A percentile compares a stretch with the other conserved stretches of the same genome.
Conservation (phyloP, 163 green algal species). For the Scenedesmus sp. region DNA sequence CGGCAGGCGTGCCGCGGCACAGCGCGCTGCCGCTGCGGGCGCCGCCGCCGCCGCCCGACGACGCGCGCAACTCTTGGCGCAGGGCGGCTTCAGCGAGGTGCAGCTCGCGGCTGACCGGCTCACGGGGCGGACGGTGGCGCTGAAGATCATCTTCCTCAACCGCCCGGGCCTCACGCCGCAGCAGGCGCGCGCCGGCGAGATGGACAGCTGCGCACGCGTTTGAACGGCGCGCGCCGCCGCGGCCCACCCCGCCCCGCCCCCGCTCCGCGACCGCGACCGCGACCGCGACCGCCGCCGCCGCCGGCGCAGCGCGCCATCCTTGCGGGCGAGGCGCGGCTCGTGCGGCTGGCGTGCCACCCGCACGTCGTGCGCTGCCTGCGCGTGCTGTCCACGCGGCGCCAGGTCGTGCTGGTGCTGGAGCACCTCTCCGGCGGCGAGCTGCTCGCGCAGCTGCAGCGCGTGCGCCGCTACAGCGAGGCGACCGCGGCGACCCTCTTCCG, state of each 20-base stretch:
- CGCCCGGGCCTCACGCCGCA: slow-evolving; percentile 61
- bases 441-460: slow-evolving; percentile 66
- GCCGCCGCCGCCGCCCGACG: not conserved
- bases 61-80: not conserved
- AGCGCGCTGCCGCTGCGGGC: not conserved
- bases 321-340: slow-evolving; percentile 57
- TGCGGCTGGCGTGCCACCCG: slow-evolving; percentile 69
- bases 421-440: slow-evolving; percentile 73
- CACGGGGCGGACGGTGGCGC: slow-evolving; percentile 47
- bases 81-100: slow-evolving; percentile 65
- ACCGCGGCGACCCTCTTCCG: slow-evolving; percentile 51
- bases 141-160: slow-evolving; percentile 81
- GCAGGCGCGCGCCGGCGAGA: slow-evolving; percentile 44
- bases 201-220: not conserved
- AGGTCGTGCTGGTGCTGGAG: slow-evolving; percentile 73
- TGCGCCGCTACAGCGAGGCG: slow-evolving; percentile 58
- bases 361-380: slow-evolving; percentile 69
- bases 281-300: not conserved
- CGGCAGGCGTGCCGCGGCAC: not conserved
- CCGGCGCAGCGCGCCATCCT: slow-evolving; percentile 48
- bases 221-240: not conserved
- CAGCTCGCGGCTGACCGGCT: slow-evolving; percentile 62
- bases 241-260: not conserved
- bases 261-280: not conserved
- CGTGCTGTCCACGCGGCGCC: slow-evolving; percentile 62